Percentiles rank a stretch among this genome's conserved stretches.
These are phyloP conservation scores for Globisporangium cylindrosporum DNA, from an alignment of 352 stramenopile genomes.

Conservation along the genomic window DNA sequence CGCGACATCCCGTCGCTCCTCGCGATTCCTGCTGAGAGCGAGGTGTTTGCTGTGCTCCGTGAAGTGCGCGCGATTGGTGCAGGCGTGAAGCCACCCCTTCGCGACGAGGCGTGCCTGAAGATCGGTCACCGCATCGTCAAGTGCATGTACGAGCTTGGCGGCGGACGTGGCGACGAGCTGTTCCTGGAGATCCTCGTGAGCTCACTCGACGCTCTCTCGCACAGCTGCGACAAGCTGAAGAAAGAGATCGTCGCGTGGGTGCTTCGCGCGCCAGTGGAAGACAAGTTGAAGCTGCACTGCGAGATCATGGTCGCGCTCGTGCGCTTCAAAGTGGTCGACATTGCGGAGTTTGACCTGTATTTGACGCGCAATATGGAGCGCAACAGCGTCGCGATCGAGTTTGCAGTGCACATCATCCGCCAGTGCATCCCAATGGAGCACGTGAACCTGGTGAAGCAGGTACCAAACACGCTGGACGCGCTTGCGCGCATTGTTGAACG, in stretches of 20 bases:
- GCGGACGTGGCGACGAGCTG: slow-evolving; percentile 87
- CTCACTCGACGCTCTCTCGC: slow-evolving; percentile 92
- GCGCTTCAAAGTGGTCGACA: slow-evolving; percentile 91
- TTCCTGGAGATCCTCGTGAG: slow-evolving; percentile 94
- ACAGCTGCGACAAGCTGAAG: slow-evolving; percentile 91
- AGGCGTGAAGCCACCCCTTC: slow-evolving; percentile 69
- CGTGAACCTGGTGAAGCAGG: slow-evolving; percentile 86
- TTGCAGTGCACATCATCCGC: slow-evolving; percentile 94
- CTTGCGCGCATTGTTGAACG: slow-evolving; percentile 85
- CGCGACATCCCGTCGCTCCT: slow-evolving; percentile 74
- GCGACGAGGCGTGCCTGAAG: slow-evolving; percentile 92
- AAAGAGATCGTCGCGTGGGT: slow-evolving; percentile 95
- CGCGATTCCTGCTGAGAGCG: slow-evolving; percentile 68
- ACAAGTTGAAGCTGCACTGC: slow-evolving; percentile 95
- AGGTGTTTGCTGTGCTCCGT: slow-evolving; percentile 80
- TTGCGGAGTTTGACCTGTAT: slow-evolving; percentile 94
- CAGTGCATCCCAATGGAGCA: slow-evolving; percentile 92
- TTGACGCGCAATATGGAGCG: slow-evolving; percentile 94
- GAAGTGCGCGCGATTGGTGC: slow-evolving; percentile 73
- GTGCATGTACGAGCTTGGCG: slow-evolving; percentile 93
- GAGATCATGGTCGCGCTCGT: slow-evolving; percentile 95
- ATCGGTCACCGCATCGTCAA: slow-evolving; percentile 97
- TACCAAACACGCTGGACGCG: slow-evolving; percentile 93
- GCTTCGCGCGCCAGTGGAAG: slow-evolving; percentile 91
- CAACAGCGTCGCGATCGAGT: slow-evolving; percentile 95